phyloP scores from a whole-genome alignment of 257 asterid genomes.

The Plantago major region DNA sequence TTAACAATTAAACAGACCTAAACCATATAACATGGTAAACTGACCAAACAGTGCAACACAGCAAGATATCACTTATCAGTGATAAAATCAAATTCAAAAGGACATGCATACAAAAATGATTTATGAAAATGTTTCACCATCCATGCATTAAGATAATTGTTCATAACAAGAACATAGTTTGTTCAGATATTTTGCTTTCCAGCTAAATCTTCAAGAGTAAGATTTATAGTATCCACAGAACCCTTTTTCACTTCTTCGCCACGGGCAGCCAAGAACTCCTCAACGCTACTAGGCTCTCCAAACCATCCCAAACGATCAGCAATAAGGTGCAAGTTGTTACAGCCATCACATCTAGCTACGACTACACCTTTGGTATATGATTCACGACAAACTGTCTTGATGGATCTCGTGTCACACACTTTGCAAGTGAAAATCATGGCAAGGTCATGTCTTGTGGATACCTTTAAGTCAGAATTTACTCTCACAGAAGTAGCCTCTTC shows the following conservation, averaged over 20 bases:
- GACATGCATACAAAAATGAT: too few species aligned
- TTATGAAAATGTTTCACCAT: not conserved
- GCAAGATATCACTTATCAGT: too few species aligned
- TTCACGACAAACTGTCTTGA: conserved; percentile 67
- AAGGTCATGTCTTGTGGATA: conserved; percentile 62
- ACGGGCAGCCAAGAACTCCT: conserved; percentile 74
- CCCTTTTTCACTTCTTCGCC: conserved; percentile 89
- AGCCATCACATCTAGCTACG: conserved; percentile 78
- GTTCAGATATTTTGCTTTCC: conserved; percentile 36
- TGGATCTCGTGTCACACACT: conserved; percentile 66
- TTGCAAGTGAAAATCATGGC: conserved; percentile 77
- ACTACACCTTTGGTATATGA: conserved; percentile 85
- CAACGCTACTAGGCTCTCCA: conserved; percentile 75
- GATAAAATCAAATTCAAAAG: too few species aligned
- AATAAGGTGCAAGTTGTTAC: conserved; percentile 72
- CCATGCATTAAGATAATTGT: not conserved
- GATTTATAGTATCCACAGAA: conserved; percentile 46
- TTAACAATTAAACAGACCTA: too few species aligned
- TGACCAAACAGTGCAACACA: too few species aligned
- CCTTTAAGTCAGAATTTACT: conserved; percentile 48
- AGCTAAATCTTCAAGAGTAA: conserved; percentile 75
- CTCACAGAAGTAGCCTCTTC: conserved; percentile 21
- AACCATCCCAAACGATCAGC: conserved; percentile 96
- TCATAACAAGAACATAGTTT: not conserved
- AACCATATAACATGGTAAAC: too few species aligned